A percentile compares a stretch with the other conserved stretches of the same genome.
These are phyloP conservation scores for Eutrema japonicum DNA, from an alignment of 345 rosid species.

Conservation along the genomic window DNA sequence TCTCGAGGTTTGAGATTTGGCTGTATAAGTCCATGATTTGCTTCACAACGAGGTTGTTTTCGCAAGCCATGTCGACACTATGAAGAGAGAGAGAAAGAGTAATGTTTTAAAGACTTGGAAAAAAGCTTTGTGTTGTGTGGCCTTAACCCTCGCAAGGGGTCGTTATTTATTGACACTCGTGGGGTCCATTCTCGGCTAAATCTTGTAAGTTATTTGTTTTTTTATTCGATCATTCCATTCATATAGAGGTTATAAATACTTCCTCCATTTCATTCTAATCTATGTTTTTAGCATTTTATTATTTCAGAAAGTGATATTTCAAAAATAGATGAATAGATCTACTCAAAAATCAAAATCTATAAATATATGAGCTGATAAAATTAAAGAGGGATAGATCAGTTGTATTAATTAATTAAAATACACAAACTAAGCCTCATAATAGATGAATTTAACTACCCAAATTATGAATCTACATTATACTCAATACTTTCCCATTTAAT, in stretches of 20 bases:
- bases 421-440: neutral
- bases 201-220: slow-evolving; percentile 17
- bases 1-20: slow-evolving; percentile 74
- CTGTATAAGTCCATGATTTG: slow-evolving; percentile 61
- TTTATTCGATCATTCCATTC: slow-evolving; percentile 27
- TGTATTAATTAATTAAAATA: neutral
- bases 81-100: slow-evolving; percentile 35
- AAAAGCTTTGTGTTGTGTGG: slow-evolving; percentile 23
- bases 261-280: neutral
- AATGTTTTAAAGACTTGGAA: slow-evolving; percentile 21
- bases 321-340: neutral
- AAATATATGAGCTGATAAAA: neutral
- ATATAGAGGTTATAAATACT: neutral
- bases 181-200: slow-evolving; percentile 13
- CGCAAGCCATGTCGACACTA: slow-evolving; percentile 84
- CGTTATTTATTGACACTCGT: slow-evolving; percentile 31
- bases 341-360: neutral
- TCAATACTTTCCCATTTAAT: neutral
- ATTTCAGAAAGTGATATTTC: too few species aligned
- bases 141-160: slow-evolving; percentile 19
- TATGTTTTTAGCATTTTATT: neutral
- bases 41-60: slow-evolving; percentile 57
- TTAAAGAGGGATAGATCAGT: neutral
- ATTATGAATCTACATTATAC: neutral
- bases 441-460: neutral